Evolutionary conservation across 1,284 basidiomycete species (phyloP).

Genomic region (Cutaneotrichosporon cyanovorans): DNA sequence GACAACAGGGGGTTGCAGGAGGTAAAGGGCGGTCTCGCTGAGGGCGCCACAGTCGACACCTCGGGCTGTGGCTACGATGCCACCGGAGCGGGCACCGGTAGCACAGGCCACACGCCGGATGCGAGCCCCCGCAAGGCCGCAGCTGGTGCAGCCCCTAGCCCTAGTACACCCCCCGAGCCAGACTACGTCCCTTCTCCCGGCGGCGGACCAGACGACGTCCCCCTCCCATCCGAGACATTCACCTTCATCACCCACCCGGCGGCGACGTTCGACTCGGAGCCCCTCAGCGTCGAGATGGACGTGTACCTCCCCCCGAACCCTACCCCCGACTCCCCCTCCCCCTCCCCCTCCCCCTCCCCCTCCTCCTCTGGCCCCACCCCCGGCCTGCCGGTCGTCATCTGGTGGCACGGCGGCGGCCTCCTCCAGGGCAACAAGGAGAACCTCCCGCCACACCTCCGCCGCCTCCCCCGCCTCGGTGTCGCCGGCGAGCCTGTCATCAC

Average conservation of each 20-base stretch:
- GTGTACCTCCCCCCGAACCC: slow-evolving; percentile 32
- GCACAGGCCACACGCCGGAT: background rate
- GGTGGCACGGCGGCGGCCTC: slow-evolving; percentile 44
- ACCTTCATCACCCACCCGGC: slow-evolving; percentile 34
- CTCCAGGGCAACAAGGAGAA: slow-evolving; percentile 45
- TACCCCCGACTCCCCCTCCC: slow-evolving; percentile 1
- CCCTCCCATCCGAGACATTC: slow-evolving; percentile 28
- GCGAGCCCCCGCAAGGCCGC: background rate
- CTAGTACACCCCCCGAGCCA: background rate
- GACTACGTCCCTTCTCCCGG: slow-evolving; percentile 9
- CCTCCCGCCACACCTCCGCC: slow-evolving; percentile 40
- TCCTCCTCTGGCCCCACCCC: too few species aligned
- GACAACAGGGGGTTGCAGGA: slow-evolving; percentile 24
- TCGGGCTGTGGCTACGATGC: slow-evolving; percentile 19
- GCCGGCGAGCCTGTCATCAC: slow-evolving; percentile 24
- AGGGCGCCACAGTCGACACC: slow-evolving; percentile 22
- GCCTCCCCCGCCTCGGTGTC: slow-evolving; percentile 23
- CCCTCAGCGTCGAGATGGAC: slow-evolving; percentile 36
- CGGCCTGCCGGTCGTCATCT: slow-evolving; percentile 38
- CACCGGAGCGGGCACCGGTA: background rate
- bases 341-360: slow-evolving; percentile 21
- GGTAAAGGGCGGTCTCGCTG: slow-evolving; percentile 18
- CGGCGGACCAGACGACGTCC: slow-evolving; percentile 16
- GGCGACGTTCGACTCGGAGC: slow-evolving; percentile 39
- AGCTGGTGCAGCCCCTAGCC: background rate